phyloP scores from a whole-genome alignment of 2,329 filamentous ascomycete genomes.

The Pseudogymnoascus destructans region DNA sequence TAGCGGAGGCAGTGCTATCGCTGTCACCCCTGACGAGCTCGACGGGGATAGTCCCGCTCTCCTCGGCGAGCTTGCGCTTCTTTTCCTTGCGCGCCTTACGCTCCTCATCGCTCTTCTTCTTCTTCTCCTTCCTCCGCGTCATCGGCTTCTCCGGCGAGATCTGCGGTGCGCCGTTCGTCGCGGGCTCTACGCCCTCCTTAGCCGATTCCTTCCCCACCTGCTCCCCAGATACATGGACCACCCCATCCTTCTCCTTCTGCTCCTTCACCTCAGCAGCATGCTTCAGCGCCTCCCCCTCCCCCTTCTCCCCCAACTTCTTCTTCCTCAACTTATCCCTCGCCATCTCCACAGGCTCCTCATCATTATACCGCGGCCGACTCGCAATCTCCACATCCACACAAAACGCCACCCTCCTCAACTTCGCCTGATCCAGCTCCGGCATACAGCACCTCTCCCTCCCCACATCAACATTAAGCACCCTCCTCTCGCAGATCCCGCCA shows the following conservation, averaged over 20 bases:
- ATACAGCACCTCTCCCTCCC: conserved; percentile 69
- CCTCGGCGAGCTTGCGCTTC: conserved; percentile 70
- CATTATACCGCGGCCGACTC: conserved; percentile 62
- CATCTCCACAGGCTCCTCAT: conserved; percentile 35
- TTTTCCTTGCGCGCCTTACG: conserved; percentile 85
- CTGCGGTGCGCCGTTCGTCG: conserved; percentile 17
- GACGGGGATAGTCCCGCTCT: conserved; percentile 74
- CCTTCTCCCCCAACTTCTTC: conserved; percentile 52
- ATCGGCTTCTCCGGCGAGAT: conserved; percentile 26
- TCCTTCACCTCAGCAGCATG: conserved; percentile 46
- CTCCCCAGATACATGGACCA: conserved; percentile 33
- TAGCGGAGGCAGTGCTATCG: conserved; percentile 35
- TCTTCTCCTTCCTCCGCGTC: conserved; percentile 82
- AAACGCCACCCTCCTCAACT: conserved; percentile 79
- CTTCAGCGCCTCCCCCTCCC: conserved; percentile 64
- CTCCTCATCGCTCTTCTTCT: conserved; percentile 88
- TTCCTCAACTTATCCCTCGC: conserved; percentile 43
- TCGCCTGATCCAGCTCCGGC: conserved; percentile 64
- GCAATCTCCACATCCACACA: conserved; percentile 97
- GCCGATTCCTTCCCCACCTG: conserved; percentile 30
- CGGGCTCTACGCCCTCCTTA: conserved; percentile 24
- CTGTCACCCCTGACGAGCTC: conserved; percentile 62
- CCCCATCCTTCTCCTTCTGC: conserved; percentile 38
- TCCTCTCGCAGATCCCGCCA: conserved; percentile 61
- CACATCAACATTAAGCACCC: conserved; percentile 72